Base-by-base conservation (phyloP, 805 yeast species). In the Tetrapisispora iriomotensis region DNA sequence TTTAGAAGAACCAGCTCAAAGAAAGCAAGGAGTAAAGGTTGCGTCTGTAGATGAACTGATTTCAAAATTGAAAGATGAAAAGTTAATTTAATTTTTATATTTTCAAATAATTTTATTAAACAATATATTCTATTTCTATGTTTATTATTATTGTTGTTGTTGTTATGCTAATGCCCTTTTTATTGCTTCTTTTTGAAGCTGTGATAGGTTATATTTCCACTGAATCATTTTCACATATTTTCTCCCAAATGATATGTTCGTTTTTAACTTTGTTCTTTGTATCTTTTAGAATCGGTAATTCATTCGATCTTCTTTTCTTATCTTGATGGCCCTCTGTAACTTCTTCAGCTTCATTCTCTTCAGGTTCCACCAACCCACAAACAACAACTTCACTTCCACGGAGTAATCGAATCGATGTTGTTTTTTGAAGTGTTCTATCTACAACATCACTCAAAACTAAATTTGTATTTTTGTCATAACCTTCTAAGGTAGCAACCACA, bases 1-100 rank as follows among this genome's bases (percentile, higher is more conserved):
- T 56, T 80, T 92, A 13, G 78, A 78, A 50, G 96, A 92, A 59
- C 98, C 98, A 20, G 78, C 88, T 17, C 69, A 71, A 33, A 81
- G 36, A 96, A 63, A 62, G 71, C 81, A 92, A 2, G 97, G 97
- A 57, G 64, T 82, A 47, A 84, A 74, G 64, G 94, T 92, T 18
- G 74, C 65, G 13, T 65, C 71, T 37, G 96, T 87, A 34, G 96
- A 85, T 56, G 95, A 85, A 62, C 70, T 92, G 53, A 64, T 92
- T 40, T 56, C 71, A 38, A 84, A 83, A 58, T 72, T 92, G 58
- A 85, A 85, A 65, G 88, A 80, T 20, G 33, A 29, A 13, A 38
- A 38, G n/a, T 23, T 32, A 4, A 26, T 38, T 26, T 12, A 37
- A 31, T 21, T 14, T 10, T 6, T 14, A 14, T 25, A 6, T 25